Evolutionary conservation across 306 rosid species (phyloP).

Genomic region (Pyrus pyrifolia): DNA sequence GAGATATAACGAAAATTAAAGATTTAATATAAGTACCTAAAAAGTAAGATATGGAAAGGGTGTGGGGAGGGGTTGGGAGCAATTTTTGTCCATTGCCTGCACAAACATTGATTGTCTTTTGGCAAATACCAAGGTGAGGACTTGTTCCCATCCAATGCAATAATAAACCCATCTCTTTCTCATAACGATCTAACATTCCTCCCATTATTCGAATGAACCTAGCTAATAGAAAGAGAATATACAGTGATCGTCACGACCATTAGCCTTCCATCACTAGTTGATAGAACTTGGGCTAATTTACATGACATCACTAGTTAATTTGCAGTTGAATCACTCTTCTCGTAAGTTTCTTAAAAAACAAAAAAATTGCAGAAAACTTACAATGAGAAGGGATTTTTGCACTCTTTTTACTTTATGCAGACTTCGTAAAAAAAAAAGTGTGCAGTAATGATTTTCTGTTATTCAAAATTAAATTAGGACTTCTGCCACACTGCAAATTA

Average conservation of each 20-base stretch:
- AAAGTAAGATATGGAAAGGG: conserved; percentile 1
- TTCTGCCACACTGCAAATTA: background rate
- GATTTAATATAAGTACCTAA: background rate
- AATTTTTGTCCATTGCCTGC: conserved; percentile 35
- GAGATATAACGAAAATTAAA: background rate
- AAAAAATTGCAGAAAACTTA: too few species aligned
- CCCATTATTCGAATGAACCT: background rate
- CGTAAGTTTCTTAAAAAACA: too few species aligned
- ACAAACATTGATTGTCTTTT: conserved; percentile 35
- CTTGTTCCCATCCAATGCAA: background rate
- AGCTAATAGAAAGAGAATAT: background rate
- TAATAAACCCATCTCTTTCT: background rate
- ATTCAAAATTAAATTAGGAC: background rate
- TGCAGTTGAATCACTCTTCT: too few species aligned
- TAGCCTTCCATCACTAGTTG: too few species aligned
- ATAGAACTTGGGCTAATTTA: too few species aligned
- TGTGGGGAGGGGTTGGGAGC: conserved; percentile 17
- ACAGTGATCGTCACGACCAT: background rate
- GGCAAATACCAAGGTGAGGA: conserved; percentile 19
- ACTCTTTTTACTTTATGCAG: background rate
- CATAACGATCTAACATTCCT: background rate
- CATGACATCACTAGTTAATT: too few species aligned
- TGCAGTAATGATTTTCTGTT: too few species aligned
- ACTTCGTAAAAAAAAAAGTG: background rate
- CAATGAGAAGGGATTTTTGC: background rate